Percentiles rank a stretch among this genome's conserved stretches.
These are phyloP conservation scores for Mucor indicus DNA, from an alignment of 371 early-diverging fungal species.

Conservation along the genomic window DNA sequence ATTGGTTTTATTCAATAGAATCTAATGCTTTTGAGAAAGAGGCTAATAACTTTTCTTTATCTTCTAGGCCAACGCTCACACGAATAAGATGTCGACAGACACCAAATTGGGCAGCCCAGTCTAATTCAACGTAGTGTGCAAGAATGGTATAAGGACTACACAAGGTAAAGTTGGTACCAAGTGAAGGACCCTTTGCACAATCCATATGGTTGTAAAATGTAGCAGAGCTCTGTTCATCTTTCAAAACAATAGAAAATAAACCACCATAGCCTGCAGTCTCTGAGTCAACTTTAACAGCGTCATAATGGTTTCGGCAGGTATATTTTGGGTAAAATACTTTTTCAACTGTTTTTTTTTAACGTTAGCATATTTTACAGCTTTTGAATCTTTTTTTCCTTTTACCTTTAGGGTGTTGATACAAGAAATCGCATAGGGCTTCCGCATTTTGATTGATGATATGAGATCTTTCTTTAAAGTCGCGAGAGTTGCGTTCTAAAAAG, in stretches of 20 bases:
- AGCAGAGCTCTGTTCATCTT: slow-evolving; percentile 55
- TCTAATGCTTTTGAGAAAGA: slow-evolving; percentile 75
- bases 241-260: slow-evolving; percentile 80
- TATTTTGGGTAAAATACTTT: slow-evolving; percentile 86
- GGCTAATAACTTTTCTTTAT: slow-evolving; percentile 55
- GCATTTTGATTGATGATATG: slow-evolving; percentile 74
- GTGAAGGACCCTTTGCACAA: slow-evolving; percentile 89
- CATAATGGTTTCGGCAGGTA: slow-evolving; percentile 65
- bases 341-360: slow-evolving; percentile 46
- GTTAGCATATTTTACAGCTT: no score
- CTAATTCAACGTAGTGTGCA: slow-evolving; percentile 91
- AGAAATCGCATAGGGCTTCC: slow-evolving; percentile 72
- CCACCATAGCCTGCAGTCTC: slow-evolving; percentile 83
- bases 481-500: slow-evolving; percentile 93
- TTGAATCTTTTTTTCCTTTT: slow-evolving; percentile 4
- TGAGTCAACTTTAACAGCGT: slow-evolving; percentile 45
- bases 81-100: slow-evolving; percentile 80
- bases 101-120: slow-evolving; percentile 85
- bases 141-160: slow-evolving; percentile 92
- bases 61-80: slow-evolving; percentile 90
- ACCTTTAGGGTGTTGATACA: slow-evolving; percentile 66
- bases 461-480: slow-evolving; percentile 77
- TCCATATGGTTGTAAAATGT: slow-evolving; percentile 81
- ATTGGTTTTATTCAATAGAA: slow-evolving; percentile 34
- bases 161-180: slow-evolving; percentile 96